Base-by-base conservation (phyloP, 1,284 basidiomycete species). In the Dichomitus squalens region DNA sequence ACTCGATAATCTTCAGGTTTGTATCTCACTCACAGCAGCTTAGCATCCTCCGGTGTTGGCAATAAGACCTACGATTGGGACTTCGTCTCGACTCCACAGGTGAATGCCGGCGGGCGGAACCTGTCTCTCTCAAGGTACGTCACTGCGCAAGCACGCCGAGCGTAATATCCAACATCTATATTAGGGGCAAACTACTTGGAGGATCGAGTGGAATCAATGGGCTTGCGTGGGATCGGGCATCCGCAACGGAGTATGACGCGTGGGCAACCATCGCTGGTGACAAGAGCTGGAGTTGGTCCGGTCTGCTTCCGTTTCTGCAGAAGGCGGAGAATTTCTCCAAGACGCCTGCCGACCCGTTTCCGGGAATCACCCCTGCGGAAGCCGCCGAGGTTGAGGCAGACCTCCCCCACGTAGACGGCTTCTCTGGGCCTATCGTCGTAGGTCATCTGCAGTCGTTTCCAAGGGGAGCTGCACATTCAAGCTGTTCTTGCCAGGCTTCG, bases 131-230 rank as follows among this genome's bases (percentile, higher is more conserved):
- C 34, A 39, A 55, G 46, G 34, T 40, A 9, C 16, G 41, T 44
- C 12, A 11, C 11, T 31, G 29, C n/a, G 21, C 21, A 14, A 8
- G 9, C 25, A n/a, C 14, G 20, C 3, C 23, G 7, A n/a, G 25
- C 4, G 14, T 9, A 29, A 3, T 27, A 29, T 7, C 11, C 14
- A 3, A n/a, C 23, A 7, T 29, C 16, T n/a, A 14, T 14, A 5
- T n/a, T 29, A 44, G 41, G 25, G 41, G 41, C 23, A 46, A 47
- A 38, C 21, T 56, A 18, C 20, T 56, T 14, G 54, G 54, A 29
- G 54, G 54, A 7, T 41, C 47, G 9, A 56, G 54, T 11, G 54
- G 54, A 7, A 49, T 50, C 18, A 56, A 56, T 33, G 35, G 29
- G 8, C 21, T 56, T 25, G 54, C 54, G 12, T 56, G 47, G 38